These are phyloP conservation scores for Aaosphaeria arxii DNA, from an alignment of 2,329 filamentous ascomycete species.

Conservation along the genomic window DNA sequence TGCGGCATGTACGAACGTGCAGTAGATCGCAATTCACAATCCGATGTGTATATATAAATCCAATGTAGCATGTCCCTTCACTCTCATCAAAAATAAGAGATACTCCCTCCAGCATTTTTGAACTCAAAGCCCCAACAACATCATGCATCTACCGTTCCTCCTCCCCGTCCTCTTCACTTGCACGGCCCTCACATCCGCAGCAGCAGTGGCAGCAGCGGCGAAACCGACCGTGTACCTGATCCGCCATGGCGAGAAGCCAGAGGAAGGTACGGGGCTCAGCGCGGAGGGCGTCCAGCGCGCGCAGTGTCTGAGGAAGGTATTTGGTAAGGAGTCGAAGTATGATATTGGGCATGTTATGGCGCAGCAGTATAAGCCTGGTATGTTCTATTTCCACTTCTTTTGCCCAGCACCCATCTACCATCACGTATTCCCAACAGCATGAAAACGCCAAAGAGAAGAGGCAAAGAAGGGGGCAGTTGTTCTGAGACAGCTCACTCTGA, in stretches of 20 bases:
- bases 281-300: conserved; percentile 54
- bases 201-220: conserved; percentile 6
- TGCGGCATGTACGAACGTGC: no score
- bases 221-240: conserved; percentile 59
- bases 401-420: not conserved
- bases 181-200: not conserved
- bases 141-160: no score
- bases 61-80: no score
- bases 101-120: not conserved
- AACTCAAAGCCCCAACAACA: no score
- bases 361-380: conserved; percentile 50
- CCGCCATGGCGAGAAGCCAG: conserved; percentile 63
- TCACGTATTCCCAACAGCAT: no score
- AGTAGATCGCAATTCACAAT: no score
- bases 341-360: conserved; percentile 60
- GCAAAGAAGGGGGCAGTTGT: no score
- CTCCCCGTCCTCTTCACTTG: not conserved
- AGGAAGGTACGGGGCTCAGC: conserved; percentile 49
- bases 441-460: no score
- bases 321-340: conserved; percentile 52
- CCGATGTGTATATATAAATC: no score
- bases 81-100: no score
- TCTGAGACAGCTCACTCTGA: no score
- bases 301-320: conserved; percentile 58
- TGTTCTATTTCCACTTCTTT: not conserved